Percentiles rank a stretch among this genome's conserved stretches.
phyloP scores from a whole-genome alignment of 495 filamentous ascomycete genomes.

The Penicillium steckii region DNA sequence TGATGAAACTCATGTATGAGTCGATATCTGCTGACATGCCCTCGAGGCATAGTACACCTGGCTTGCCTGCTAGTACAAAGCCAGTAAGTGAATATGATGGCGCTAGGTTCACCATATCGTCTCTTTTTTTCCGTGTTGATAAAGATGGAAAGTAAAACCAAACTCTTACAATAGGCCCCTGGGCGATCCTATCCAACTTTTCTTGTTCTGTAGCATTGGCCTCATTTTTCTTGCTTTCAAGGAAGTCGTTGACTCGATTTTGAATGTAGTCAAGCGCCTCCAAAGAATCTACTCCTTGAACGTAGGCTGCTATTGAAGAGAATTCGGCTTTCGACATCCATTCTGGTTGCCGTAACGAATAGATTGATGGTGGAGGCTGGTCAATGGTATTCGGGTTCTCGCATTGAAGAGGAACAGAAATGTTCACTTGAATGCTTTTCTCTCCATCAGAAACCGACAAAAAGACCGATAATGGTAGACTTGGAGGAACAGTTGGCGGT shows the following conservation, averaged over 20 bases:
- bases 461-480: constrained; percentile 24
- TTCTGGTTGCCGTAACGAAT: constrained; percentile 38
- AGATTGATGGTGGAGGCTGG: constrained; percentile 27
- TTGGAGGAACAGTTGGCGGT: constrained; percentile 24
- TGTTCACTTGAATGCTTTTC: constrained; percentile 32
- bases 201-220: background rate
- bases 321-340: constrained; percentile 45
- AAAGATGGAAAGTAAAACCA: constrained; percentile 46
- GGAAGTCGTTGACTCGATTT: constrained; percentile 20
- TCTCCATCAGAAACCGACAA: constrained; percentile 27
- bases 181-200: background rate
- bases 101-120: constrained; percentile 39
- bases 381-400: constrained; percentile 17
- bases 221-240: constrained; percentile 22
- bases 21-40: constrained; percentile 33
- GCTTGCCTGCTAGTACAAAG: constrained; percentile 42
- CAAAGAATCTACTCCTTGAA: constrained; percentile 32
- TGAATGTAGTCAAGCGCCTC: constrained; percentile 37
- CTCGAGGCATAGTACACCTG: constrained; percentile 41
- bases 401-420: constrained; percentile 33
- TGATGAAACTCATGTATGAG: constrained; percentile 43
- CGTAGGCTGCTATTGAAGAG: constrained; percentile 20
- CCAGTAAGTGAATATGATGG: constrained; percentile 35
- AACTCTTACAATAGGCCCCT: constrained; percentile 29
- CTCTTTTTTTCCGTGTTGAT: constrained; percentile 37